Conservation (phyloP, 305 asterid species). For the Plantago rigida region DNA sequence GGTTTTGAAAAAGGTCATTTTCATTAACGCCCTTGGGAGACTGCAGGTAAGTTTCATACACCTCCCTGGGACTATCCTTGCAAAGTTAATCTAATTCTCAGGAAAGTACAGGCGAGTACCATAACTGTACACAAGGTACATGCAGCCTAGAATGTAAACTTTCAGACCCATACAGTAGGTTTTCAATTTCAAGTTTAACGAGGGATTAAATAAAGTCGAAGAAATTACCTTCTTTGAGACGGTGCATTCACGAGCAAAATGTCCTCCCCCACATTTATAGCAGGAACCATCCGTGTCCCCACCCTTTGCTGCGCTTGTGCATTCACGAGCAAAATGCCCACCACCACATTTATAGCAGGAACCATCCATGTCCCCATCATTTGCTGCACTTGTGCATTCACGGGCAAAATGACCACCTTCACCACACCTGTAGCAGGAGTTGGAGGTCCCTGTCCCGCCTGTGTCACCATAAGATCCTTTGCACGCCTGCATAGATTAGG, state of each 20-base stretch:
- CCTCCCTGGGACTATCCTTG: too few relatives aligned
- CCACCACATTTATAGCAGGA: conserved; percentile 5
- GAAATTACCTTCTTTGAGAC: conserved; percentile 37
- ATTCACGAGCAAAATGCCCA: conserved; percentile 84
- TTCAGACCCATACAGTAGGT: too few relatives aligned
- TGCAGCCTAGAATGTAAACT: too few relatives aligned
- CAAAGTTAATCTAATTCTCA: neutral
- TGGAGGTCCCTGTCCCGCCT: conserved; percentile 27
- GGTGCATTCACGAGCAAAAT: conserved; percentile 89
- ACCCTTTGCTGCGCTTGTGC: conserved; percentile 38
- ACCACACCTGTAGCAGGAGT: conserved; percentile 75
- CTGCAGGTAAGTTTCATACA: too few relatives aligned
- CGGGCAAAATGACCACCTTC: conserved; percentile 80
- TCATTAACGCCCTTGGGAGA: too few relatives aligned
- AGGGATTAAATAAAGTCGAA: neutral
- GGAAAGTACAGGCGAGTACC: neutral
- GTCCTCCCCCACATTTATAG: conserved; percentile 35
- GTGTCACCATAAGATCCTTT: conserved; percentile 34
- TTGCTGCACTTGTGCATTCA: conserved; percentile 52
- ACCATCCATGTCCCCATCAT: conserved; percentile 4
- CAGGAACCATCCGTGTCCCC: neutral
- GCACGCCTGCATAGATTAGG: conserved; percentile 50
- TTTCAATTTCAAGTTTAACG: too few relatives aligned
- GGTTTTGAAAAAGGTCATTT: too few relatives aligned
- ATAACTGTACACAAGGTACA: too few relatives aligned